Conservation (phyloP, 768 basidiomycete genomes). For the Cyclocybe cylindracea region DNA sequence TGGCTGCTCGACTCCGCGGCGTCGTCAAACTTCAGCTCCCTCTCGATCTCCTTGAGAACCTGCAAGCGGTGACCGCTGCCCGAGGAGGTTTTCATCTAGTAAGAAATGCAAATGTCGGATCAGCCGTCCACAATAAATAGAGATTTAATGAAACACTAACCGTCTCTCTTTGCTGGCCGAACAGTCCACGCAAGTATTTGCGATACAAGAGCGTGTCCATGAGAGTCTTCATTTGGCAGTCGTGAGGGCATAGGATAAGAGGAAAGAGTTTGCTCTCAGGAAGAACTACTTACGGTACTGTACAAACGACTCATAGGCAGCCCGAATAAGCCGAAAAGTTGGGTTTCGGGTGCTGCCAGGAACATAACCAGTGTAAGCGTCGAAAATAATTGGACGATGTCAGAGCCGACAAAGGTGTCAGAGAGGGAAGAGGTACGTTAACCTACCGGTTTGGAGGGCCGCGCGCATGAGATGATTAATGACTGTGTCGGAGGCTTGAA, state of each 20-base stretch:
- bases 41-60: neutral
- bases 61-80: neutral
- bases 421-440: neutral
- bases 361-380: constrained; percentile 40
- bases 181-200: neutral
- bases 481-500: constrained; percentile 43
- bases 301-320: constrained; percentile 33
- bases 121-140: no score
- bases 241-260: neutral
- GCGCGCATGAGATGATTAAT: constrained; percentile 49
- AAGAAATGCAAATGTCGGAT: neutral
- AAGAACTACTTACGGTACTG: constrained; percentile 35
- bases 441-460: constrained; percentile 46
- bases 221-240: constrained; percentile 30
- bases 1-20: no score
- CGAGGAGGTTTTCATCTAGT: neutral
- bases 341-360: constrained; percentile 25
- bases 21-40: neutral
- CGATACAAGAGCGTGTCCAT: constrained; percentile 34
- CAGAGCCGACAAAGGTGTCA: neutral
- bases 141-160: neutral
- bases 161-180: neutral
- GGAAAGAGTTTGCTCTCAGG: neutral
- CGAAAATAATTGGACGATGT: constrained; percentile 22
- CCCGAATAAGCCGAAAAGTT: constrained; percentile 24